These are phyloP conservation scores for Turritis glabra DNA, from an alignment of 345 rosid species.

Conservation along the genomic window DNA sequence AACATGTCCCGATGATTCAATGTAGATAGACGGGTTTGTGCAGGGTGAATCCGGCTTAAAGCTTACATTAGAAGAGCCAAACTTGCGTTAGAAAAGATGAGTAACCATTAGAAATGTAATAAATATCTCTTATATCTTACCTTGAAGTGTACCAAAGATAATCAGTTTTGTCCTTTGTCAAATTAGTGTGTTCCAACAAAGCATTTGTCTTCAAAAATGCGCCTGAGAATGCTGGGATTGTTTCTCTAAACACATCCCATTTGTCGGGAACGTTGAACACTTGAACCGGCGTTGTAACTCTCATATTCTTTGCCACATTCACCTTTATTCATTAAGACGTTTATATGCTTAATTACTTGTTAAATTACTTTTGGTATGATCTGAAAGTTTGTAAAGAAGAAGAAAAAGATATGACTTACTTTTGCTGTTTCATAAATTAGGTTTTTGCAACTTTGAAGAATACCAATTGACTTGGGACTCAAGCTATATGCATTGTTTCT, in stretches of 20 bases:
- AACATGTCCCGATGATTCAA: constrained; percentile 70
- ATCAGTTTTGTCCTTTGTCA: constrained; percentile 76
- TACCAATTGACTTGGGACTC: constrained; percentile 67
- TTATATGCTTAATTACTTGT: neutral
- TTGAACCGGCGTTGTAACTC: constrained; percentile 42
- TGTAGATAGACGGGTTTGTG: constrained; percentile 52
- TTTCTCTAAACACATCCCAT: constrained; percentile 68
- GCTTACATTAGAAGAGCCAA: constrained; percentile 33
- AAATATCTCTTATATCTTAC: constrained; percentile 33
- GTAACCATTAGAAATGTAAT: neutral
- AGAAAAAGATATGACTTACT: constrained; percentile 39
- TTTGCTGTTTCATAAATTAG: constrained; percentile 72
- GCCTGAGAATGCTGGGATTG: constrained; percentile 51
- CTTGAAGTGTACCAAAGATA: constrained; percentile 88
- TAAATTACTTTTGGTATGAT: neutral
- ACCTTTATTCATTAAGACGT: constrained; percentile 44
- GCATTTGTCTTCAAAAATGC: constrained; percentile 46
- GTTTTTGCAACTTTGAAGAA: constrained; percentile 62
- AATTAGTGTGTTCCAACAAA: constrained; percentile 68
- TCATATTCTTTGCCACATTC: constrained; percentile 42
- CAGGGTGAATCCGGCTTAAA: constrained; percentile 57
- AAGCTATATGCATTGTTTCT: constrained; percentile 47
- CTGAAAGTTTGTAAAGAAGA: neutral
- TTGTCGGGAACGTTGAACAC: constrained; percentile 27
- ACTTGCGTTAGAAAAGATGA: neutral